Evolutionary conservation across 2,329 filamentous ascomycete species (phyloP).

Genomic region (Samsoniella hepiali): DNA sequence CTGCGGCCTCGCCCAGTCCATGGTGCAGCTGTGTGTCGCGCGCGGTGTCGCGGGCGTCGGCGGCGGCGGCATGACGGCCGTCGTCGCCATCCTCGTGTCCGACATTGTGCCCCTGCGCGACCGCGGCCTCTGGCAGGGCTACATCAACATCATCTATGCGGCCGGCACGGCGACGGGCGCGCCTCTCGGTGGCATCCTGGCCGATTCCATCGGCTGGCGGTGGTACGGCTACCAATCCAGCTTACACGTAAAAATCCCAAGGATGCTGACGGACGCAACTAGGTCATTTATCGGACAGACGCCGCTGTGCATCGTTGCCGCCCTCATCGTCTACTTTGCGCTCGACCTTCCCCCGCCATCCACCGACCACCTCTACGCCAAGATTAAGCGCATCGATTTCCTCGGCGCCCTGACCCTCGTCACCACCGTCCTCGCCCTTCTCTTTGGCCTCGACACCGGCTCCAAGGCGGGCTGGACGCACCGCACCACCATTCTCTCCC

Average conservation of each 20-base stretch:
- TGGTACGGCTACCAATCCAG: conserved; percentile 46
- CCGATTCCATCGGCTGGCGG: conserved; percentile 71
- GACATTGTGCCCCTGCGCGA: conserved; percentile 69
- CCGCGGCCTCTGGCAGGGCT: conserved; percentile 70
- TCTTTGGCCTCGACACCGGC: conserved; percentile 69
- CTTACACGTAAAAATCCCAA: too few species aligned
- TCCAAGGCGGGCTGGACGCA: conserved; percentile 68
- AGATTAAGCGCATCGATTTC: conserved; percentile 69
- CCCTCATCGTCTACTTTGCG: conserved; percentile 58
- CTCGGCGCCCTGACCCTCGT: conserved; percentile 66
- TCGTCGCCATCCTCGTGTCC: conserved; percentile 62
- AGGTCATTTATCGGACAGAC: conserved; percentile 71
- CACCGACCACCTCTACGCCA: conserved; percentile 62
- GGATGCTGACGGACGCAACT: too few species aligned
- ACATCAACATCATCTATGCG: conserved; percentile 69
- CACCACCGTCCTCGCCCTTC: conserved; percentile 60
- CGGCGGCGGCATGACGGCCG: conserved; percentile 68
- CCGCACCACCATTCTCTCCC: conserved; percentile 53
- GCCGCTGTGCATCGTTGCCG: conserved; percentile 64
- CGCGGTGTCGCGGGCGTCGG: conserved; percentile 55
- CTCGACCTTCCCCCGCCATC: conserved; percentile 60
- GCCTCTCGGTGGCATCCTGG: conserved; percentile 67
- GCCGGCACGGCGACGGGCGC: conserved; percentile 66
- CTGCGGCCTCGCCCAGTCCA: conserved; percentile 61
- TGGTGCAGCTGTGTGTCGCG: conserved; percentile 63